These are phyloP conservation scores for Microsporum audouinii DNA, from an alignment of 2,329 filamentous ascomycete genomes.

Conservation along the genomic window DNA sequence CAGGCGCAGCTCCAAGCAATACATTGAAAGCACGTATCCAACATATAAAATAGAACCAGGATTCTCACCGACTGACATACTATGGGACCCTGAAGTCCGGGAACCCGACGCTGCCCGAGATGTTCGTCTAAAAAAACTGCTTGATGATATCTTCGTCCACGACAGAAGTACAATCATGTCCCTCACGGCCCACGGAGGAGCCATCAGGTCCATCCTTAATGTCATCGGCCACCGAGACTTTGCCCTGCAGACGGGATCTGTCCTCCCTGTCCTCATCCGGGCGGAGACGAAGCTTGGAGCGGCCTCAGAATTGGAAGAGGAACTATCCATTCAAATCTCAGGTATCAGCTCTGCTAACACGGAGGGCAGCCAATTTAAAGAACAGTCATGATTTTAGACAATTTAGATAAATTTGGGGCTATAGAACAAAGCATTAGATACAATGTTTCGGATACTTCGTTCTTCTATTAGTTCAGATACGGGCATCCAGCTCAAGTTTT, in stretches of 20 bases:
- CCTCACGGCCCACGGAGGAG: constrained; percentile 49
- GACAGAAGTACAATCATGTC: constrained; percentile 41
- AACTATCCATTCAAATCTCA: neutral
- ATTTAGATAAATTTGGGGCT: neutral
- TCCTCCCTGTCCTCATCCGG: constrained; percentile 42
- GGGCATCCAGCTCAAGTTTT: no score
- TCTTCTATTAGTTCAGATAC: no score
- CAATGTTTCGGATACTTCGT: no score
- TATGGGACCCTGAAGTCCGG: constrained; percentile 40
- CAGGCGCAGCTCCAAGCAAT: constrained; percentile 39
- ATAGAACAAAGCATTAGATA: neutral
- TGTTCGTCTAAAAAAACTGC: constrained; percentile 33
- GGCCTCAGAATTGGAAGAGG: neutral
- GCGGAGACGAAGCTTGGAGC: constrained; percentile 22
- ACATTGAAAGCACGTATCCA: constrained; percentile 41
- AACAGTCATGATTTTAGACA: neutral
- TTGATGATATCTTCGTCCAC: constrained; percentile 44
- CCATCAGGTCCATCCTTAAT: constrained; percentile 44
- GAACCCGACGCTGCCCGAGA: constrained; percentile 42
- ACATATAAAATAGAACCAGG: constrained; percentile 41
- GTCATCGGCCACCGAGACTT: constrained; percentile 38
- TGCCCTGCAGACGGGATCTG: constrained; percentile 38
- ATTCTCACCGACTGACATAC: constrained; percentile 44
- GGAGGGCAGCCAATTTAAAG: neutral
- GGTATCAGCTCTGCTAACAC: neutral